phyloP scores from a whole-genome alignment of 441 rosid genomes.

The Populus hybrid region DNA sequence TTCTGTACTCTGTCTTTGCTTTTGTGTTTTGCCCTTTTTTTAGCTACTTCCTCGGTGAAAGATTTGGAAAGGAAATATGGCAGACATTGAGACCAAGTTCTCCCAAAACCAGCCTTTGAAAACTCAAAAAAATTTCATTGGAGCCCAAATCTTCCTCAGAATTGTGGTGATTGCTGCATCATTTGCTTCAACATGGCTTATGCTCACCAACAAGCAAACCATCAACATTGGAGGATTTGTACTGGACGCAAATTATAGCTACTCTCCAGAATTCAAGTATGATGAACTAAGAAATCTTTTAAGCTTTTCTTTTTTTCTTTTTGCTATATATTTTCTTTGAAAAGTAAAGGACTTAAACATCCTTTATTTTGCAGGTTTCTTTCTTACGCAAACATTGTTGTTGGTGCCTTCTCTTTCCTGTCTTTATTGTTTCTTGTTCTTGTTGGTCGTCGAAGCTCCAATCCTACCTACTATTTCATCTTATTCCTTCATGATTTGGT shows the following conservation, averaged over 20 bases:
- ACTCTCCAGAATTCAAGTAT: background rate
- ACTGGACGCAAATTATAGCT: background rate
- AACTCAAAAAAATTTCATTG: background rate
- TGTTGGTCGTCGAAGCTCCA: too few relatives aligned
- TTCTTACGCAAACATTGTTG: too few relatives aligned
- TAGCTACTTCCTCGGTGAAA: background rate
- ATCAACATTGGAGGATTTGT: background rate
- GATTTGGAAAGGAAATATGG: background rate
- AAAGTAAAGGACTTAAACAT: too few relatives aligned
- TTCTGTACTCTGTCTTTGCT: background rate
- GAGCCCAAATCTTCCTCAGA: background rate
- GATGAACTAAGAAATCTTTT: background rate
- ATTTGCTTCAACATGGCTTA: background rate
- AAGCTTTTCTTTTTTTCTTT: background rate
- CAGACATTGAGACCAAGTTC: background rate
- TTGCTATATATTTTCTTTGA: too few relatives aligned
- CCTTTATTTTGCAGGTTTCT: too few relatives aligned
- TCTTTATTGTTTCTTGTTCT: too few relatives aligned
- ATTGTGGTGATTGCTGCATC: background rate
- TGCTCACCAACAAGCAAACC: conserved; percentile 5
- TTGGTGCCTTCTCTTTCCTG: too few relatives aligned
- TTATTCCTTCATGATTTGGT: too few relatives aligned
- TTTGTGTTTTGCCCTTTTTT: background rate
- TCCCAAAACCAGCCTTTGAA: background rate
- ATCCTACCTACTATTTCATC: too few relatives aligned